phyloP scores from a whole-genome alignment of 2,329 filamentous ascomycete genomes.

The Verticillium alfalfae region DNA sequence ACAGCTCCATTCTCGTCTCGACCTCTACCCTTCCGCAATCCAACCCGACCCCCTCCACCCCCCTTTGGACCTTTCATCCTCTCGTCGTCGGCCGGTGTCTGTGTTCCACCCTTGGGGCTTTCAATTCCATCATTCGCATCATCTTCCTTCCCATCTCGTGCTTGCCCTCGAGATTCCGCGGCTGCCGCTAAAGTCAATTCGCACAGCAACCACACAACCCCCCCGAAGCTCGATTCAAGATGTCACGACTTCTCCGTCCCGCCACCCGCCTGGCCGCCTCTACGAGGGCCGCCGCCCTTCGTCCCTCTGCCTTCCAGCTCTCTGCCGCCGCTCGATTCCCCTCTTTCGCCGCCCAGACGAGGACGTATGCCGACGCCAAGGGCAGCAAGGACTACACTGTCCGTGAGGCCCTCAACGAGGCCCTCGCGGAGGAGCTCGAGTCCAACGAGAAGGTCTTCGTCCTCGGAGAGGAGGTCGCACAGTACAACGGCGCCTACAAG shows the following conservation, averaged over 20 bases:
- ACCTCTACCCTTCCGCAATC: constrained; percentile 8
- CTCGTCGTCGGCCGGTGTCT: constrained; percentile 10
- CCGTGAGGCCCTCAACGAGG: constrained; percentile 95
- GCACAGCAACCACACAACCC: not conserved
- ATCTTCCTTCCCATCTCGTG: constrained; percentile 2
- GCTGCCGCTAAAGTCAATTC: not conserved
- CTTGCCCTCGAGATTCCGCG: not conserved
- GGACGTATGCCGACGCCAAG: constrained; percentile 49
- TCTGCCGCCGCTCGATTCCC: constrained; percentile 26
- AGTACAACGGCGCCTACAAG: constrained; percentile 99
- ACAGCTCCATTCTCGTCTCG: constrained; percentile 10
- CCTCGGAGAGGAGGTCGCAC: constrained; percentile 95
- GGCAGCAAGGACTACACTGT: constrained; percentile 91
- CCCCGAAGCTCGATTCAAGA: constrained; percentile 16
- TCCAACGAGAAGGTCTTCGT: constrained; percentile 91
- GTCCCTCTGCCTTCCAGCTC: constrained; percentile 22
- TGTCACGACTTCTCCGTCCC: constrained; percentile 48
- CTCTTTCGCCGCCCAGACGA: constrained; percentile 37
- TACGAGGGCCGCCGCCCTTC: constrained; percentile 28
- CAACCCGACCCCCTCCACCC: not conserved
- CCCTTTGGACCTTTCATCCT: constrained; percentile 1
- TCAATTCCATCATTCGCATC: constrained; percentile 1
- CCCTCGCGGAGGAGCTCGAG: constrained; percentile 95
- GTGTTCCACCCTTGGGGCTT: constrained; percentile 5
- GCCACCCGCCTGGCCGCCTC: constrained; percentile 42